Conservation (phyloP, 2,329 filamentous ascomycete genomes). For the Remersonia thermophila region DNA sequence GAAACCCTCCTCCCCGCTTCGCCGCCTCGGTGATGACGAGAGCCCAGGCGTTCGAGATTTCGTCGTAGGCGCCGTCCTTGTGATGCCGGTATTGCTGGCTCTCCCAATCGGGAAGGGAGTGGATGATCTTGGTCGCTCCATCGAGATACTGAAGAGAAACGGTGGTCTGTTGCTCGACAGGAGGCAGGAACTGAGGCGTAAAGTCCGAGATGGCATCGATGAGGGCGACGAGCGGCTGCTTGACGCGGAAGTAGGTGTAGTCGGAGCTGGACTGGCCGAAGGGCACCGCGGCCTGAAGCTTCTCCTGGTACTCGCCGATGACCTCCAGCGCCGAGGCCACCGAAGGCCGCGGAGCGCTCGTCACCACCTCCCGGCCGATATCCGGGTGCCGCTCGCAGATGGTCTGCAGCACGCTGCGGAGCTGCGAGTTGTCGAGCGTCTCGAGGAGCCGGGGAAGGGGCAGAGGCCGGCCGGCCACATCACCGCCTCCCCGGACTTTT, state of each 20-base stretch:
- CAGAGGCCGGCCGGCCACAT: conserved; percentile 48
- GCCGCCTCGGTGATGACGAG: conserved; percentile 81
- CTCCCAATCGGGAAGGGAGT: conserved; percentile 83
- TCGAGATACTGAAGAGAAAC: conserved; percentile 80
- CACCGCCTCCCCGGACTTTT: conserved; percentile 45
- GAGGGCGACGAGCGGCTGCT: conserved; percentile 64
- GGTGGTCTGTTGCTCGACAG: conserved; percentile 73
- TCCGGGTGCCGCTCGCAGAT: conserved; percentile 84
- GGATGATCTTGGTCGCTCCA: conserved; percentile 78
- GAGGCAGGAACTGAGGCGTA: conserved; percentile 88
- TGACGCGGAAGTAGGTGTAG: conserved; percentile 89
- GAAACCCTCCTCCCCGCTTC: conserved; percentile 83
- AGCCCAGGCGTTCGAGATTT: conserved; percentile 88
- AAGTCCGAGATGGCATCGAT: conserved; percentile 88
- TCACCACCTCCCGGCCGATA: conserved; percentile 72
- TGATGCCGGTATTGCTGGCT: conserved; percentile 78
- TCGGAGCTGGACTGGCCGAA: conserved; percentile 78
- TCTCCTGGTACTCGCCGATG: conserved; percentile 67
- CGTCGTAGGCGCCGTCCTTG: conserved; percentile 92
- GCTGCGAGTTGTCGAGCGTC: conserved; percentile 74
- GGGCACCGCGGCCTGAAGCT: conserved; percentile 68
- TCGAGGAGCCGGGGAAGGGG: conserved; percentile 67
- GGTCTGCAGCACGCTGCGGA: conserved; percentile 75
- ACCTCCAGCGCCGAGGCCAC: conserved; percentile 70
- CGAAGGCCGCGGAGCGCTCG: conserved; percentile 75